Conservation (phyloP, 805 yeast genomes). For the Suhomyces kilbournensis region DNA sequence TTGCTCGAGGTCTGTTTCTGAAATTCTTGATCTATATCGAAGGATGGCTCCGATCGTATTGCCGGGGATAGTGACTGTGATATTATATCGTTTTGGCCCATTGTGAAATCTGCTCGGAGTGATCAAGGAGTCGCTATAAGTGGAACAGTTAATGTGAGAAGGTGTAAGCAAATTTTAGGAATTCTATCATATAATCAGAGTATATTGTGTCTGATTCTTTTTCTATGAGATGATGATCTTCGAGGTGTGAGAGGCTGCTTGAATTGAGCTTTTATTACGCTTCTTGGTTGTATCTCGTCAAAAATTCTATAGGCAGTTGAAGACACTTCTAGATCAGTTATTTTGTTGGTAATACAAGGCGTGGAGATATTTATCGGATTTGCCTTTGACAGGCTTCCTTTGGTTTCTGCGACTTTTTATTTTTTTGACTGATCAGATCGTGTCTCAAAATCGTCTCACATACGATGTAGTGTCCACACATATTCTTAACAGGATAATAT, state of each 20-base stretch:
- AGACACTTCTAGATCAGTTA: not conserved
- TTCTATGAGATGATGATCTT: not conserved
- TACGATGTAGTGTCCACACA: not conserved
- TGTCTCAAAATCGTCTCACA: not conserved
- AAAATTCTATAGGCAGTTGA: not conserved
- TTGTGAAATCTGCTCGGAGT: not conserved
- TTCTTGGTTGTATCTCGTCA: not conserved
- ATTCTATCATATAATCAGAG: not conserved
- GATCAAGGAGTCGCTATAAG: not conserved
- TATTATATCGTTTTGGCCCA: not conserved
- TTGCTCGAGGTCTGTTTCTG: not conserved
- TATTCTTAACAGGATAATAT: not conserved
- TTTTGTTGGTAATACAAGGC: not conserved
- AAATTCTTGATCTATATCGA: conserved; percentile 1
- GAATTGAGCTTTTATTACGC: not conserved
- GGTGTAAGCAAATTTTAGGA: not conserved
- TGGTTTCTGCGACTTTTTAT: not conserved
- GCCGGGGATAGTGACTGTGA: not conserved
- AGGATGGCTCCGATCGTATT: not conserved
- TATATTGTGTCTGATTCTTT: not conserved
- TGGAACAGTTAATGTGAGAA: not conserved
- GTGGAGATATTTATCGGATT: not conserved
- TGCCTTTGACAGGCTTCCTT: not conserved
- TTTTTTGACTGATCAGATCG: not conserved
- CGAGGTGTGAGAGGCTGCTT: not conserved